Conservation (phyloP, 257 asterid genomes). For the Nicotiana tabacum region DNA sequence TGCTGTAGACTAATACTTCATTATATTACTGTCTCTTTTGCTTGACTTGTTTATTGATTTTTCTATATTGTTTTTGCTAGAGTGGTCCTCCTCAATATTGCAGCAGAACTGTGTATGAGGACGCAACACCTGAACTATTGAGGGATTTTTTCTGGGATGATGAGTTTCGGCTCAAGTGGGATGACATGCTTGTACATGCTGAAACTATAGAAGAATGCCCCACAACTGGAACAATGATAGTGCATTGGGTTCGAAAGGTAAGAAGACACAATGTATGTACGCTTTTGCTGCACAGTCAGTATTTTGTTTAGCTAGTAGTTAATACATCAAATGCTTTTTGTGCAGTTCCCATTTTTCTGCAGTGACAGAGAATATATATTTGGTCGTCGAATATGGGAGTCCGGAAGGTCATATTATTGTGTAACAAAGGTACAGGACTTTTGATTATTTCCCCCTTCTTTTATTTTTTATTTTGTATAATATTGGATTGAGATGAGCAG, state of each 20-base stretch:
- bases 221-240: slow-evolving; percentile 69
- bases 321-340: background rate
- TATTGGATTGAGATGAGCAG: background rate
- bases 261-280: background rate
- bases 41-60: background rate
- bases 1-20: too few relatives aligned
- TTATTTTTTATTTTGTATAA: background rate
- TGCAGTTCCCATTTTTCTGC: slow-evolving; percentile 97
- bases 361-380: slow-evolving; percentile 87
- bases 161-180: slow-evolving; percentile 85
- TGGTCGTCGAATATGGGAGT: slow-evolving; percentile 95
- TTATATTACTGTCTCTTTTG: background rate
- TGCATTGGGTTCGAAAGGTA: slow-evolving; percentile 92
- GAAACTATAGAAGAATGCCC: slow-evolving; percentile 72
- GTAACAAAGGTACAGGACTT: slow-evolving; percentile 58
- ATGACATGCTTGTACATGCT: slow-evolving; percentile 76
- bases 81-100: slow-evolving; percentile 87
- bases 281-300: background rate
- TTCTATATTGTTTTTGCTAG: slow-evolving; percentile 27
- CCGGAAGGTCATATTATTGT: slow-evolving; percentile 76
- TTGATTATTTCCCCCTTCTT: background rate
- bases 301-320: background rate
- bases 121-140: slow-evolving; percentile 80
- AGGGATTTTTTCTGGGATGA: slow-evolving; percentile 98
- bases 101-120: slow-evolving; percentile 87